Conservation (phyloP, 1,139 yeast genomes). For the Debaryomyces robertsiae region DNA sequence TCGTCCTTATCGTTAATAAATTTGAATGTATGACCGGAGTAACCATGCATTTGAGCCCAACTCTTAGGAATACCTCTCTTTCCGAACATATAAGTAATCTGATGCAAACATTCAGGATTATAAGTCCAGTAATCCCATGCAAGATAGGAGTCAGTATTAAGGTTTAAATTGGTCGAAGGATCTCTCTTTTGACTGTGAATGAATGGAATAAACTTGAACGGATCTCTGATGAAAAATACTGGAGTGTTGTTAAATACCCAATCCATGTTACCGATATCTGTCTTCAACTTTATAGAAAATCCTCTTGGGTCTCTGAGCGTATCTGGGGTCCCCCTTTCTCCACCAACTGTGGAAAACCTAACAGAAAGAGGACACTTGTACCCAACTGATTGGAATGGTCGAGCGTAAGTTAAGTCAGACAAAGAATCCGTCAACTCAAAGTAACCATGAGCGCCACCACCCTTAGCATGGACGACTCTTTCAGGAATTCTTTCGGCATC, state of each 20-base stretch:
- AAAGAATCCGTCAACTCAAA: constrained; percentile 62
- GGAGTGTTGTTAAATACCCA: constrained; percentile 68
- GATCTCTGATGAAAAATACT: constrained; percentile 59
- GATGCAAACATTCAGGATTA: constrained; percentile 67
- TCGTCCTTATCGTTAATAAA: constrained; percentile 67
- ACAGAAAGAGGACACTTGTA: constrained; percentile 49
- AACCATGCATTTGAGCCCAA: constrained; percentile 69
- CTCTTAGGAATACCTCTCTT: constrained; percentile 75
- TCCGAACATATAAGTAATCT: constrained; percentile 62
- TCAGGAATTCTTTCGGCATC: constrained; percentile 65
- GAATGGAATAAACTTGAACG: constrained; percentile 59
- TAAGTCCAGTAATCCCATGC: constrained; percentile 71
- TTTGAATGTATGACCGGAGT: constrained; percentile 77
- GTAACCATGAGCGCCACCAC: constrained; percentile 63
- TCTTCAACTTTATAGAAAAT: constrained; percentile 56
- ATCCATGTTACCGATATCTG: constrained; percentile 62
- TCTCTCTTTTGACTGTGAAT: constrained; percentile 71
- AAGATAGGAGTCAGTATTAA: constrained; percentile 48
- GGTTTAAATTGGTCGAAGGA: constrained; percentile 52
- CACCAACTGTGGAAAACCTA: constrained; percentile 64
- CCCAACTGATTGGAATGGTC: constrained; percentile 49
- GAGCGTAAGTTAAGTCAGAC: constrained; percentile 52
- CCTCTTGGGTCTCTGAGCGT: constrained; percentile 65
- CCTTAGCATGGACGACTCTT: constrained; percentile 67
- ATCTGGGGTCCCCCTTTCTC: constrained; percentile 59